phyloP scores from a whole-genome alignment of 2,329 filamentous ascomycete species.

The Pseudogymnoascus sp. region DNA sequence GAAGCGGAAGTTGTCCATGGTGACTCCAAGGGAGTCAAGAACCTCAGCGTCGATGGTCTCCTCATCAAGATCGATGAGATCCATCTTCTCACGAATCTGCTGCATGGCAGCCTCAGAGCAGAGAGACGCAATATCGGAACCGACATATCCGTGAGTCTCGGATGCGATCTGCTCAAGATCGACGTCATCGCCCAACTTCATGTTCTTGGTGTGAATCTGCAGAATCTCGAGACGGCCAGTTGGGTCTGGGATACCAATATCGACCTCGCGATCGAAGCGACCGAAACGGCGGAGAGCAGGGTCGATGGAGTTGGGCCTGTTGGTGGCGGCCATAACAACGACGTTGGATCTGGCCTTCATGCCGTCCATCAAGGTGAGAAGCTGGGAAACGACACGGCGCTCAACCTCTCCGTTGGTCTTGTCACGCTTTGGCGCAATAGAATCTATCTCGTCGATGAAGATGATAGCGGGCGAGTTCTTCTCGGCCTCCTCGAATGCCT shows the following conservation, averaged over 20 bases:
- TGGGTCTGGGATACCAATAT: slow-evolving; percentile 95
- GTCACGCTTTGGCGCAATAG: slow-evolving; percentile 97
- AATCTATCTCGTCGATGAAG: slow-evolving; percentile 99
- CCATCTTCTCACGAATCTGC: slow-evolving; percentile 99
- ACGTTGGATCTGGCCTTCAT: slow-evolving; percentile 99
- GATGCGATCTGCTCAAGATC: slow-evolving; percentile 94
- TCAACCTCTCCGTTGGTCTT: slow-evolving; percentile 99
- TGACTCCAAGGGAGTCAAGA: slow-evolving; percentile 93
- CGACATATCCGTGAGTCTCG: slow-evolving; percentile 98
- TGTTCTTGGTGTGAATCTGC: slow-evolving; percentile 99
- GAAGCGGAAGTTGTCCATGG: slow-evolving; percentile 99
- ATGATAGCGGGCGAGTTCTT: slow-evolving; percentile 99
- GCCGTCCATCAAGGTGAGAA: slow-evolving; percentile 95
- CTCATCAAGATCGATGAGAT: slow-evolving; percentile 96
- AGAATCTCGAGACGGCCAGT: slow-evolving; percentile 98
- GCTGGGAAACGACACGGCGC: slow-evolving; percentile 94
- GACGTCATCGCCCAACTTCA: slow-evolving; percentile 96
- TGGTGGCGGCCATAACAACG: slow-evolving; percentile 98
- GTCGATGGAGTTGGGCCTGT: slow-evolving; percentile 97
- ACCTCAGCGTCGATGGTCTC: slow-evolving; percentile 99
- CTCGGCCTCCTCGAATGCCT: slow-evolving; percentile 99
- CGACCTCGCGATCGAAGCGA: slow-evolving; percentile 97
- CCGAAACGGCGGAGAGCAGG: slow-evolving; percentile 95
- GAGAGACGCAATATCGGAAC: slow-evolving; percentile 94
- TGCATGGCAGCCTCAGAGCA: slow-evolving; percentile 99